Evolutionary conservation across 1,284 basidiomycete genomes (phyloP).

Genomic region (Macrocybe sp.): DNA sequence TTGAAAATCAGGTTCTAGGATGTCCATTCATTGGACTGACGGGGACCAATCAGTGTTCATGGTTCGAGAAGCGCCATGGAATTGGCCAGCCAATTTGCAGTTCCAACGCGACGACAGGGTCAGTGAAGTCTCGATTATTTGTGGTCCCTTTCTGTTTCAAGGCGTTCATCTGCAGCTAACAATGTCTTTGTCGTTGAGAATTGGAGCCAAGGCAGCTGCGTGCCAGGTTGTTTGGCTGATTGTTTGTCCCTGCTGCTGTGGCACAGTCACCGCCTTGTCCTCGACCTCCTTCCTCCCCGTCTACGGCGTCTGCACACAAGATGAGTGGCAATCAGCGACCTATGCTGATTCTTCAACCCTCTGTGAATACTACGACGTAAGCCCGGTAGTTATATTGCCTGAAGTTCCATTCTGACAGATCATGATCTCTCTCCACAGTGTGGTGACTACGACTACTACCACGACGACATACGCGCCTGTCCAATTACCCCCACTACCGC

Average conservation of each 20-base stretch:
- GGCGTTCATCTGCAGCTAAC: too few species aligned
- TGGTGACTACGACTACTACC: slow-evolving; percentile 81
- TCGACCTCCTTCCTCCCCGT: slow-evolving; percentile 5
- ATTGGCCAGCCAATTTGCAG: too few species aligned
- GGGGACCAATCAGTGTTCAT: too few species aligned
- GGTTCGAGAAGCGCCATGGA: too few species aligned
- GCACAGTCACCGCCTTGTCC: neutral
- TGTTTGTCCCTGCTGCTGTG: neutral
- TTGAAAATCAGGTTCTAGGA: too few species aligned
- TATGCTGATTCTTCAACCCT: slow-evolving; percentile 60
- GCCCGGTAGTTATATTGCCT: slow-evolving; percentile 18
- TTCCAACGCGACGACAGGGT: too few species aligned
- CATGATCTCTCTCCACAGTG: slow-evolving; percentile 39
- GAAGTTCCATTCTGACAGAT: neutral
- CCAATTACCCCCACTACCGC: slow-evolving; percentile 62
- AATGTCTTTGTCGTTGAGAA: too few species aligned
- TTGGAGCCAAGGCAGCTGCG: too few species aligned
- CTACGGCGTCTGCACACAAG: slow-evolving; percentile 14
- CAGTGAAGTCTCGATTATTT: too few species aligned
- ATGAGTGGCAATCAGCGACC: slow-evolving; percentile 55
- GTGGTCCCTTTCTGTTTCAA: too few species aligned
- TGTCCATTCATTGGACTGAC: too few species aligned
- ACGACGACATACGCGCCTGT: slow-evolving; percentile 83
- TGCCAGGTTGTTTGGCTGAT: too few species aligned
- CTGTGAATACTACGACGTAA: slow-evolving; percentile 74